Evolutionary conservation across 208 protist genomes (phyloP).

Genomic region (Spongospora subterranea): DNA sequence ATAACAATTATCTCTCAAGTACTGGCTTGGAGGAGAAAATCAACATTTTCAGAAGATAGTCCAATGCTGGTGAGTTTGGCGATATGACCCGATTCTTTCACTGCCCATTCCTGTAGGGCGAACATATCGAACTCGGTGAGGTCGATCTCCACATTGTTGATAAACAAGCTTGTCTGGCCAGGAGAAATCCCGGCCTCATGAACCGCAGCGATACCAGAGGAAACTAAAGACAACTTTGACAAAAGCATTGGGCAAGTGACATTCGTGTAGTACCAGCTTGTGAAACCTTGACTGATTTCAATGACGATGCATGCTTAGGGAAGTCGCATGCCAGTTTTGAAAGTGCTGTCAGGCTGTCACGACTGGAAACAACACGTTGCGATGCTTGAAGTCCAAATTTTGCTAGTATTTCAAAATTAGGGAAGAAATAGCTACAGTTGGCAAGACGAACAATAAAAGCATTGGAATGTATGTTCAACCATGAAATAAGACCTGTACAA

Average conservation of each 20-base stretch:
- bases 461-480: background rate
- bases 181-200: background rate
- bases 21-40: background rate
- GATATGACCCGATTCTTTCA: slow-evolving; percentile 13
- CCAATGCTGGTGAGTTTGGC: background rate
- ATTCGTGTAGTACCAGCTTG: background rate
- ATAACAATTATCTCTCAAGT: too few relatives aligned
- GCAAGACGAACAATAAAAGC: background rate
- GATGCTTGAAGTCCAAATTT: slow-evolving; percentile 23
- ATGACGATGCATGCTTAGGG: background rate
- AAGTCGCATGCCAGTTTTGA: slow-evolving; percentile 3
- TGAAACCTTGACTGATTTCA: background rate
- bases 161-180: background rate
- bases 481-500: slow-evolving; percentile 20
- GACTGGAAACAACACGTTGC: background rate
- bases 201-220: background rate
- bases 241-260: background rate
- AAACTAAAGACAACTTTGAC: background rate
- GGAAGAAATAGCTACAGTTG: too few relatives aligned
- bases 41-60: background rate
- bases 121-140: slow-evolving; percentile 2
- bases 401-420: too few relatives aligned
- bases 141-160: background rate
- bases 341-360: background rate
- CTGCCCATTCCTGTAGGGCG: background rate